Evolutionary conservation across 495 filamentous ascomycete species (phyloP), one percentile per base, ranked within the genome.

Genomic region (Cairneyella variabilis): DNA sequence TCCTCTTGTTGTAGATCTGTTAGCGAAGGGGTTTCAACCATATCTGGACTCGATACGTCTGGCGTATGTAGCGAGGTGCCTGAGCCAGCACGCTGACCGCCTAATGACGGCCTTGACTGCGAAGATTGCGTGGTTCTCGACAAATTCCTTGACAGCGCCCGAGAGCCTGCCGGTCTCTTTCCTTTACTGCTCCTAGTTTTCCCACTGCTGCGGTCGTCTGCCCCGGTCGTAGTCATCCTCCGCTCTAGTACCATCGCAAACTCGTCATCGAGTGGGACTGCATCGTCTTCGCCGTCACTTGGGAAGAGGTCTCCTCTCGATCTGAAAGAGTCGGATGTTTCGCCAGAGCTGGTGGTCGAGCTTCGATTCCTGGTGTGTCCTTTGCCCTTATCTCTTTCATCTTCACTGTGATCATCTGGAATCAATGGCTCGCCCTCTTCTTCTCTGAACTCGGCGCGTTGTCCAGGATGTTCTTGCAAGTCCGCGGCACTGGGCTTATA

Each of bases 291-390:
- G 44, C 84, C 86, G 55, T 96, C 91, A 59, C 92, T 97, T 1
- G 89, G 90, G 57, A 96, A 91, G 18, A 99, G 72, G 68, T 99
- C 93, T 0, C 90, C 91, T 45, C 95, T 78, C n/a, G 91, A 96
- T 61, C 93, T 86, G 38, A 90, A 80, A 3, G 91, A 96, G 55
- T 91, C 93, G n/a, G 79, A 82, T 0, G 91, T 96, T 26, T 84
- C 83, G 3, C 84, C 85, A 7, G 89, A 95, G n/a, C 79, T 83
- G 12, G 80, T 79, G 2, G 93, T 97, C 6, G 76, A 84, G 65
- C 91, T 96, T 44, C 95, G 77, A 3, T 58, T 82, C 76, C 67
- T 86, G 75, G 53, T 69, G 73, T 64, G 30, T 56, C 62, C 17
- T 57, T 57, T 18, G 43, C 64, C 17, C 49, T 37, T 54, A 36